Evolutionary conservation across 2,329 filamentous ascomycete genomes (phyloP).

Genomic region (Fusarium buharicum): DNA sequence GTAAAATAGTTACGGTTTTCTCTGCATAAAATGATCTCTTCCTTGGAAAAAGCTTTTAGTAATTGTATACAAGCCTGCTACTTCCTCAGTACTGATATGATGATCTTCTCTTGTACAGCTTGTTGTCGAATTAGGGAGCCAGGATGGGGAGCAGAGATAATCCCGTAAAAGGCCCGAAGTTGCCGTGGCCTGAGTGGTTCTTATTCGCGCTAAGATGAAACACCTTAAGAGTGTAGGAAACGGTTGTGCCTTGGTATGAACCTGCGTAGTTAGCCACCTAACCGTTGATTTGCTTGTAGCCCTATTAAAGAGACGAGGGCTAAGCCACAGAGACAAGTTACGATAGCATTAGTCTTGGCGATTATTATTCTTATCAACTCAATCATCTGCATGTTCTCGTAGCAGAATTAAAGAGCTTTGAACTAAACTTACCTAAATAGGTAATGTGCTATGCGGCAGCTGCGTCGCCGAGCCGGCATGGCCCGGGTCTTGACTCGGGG

Average conservation of each 20-base stretch:
- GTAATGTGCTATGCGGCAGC: slow-evolving; percentile 20
- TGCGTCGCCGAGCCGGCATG: slow-evolving; percentile 36
- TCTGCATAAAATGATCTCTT: no score
- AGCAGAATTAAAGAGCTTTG: background rate
- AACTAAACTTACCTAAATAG: slow-evolving; percentile 16
- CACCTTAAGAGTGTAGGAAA: slow-evolving; percentile 1
- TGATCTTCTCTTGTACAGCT: background rate
- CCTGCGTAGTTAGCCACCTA: no score
- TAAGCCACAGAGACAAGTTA: no score
- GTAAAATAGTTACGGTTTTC: background rate
- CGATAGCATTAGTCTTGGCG: no score
- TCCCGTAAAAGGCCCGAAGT: slow-evolving; percentile 36
- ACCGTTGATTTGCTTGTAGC: no score
- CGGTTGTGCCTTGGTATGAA: background rate
- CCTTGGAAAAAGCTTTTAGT: background rate
- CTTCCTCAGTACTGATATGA: background rate
- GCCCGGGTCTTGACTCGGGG: slow-evolving; percentile 30
- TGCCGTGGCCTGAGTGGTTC: slow-evolving; percentile 3
- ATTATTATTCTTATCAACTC: background rate
- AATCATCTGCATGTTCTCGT: no score
- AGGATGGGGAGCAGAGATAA: background rate
- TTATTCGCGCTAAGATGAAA: slow-evolving; percentile 17
- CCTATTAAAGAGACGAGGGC: no score
- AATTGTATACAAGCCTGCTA: background rate
- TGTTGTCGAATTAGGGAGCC: background rate